A percentile compares a stretch with the other conserved stretches of the same genome.
Conservation (phyloP, 2,329 filamentous ascomycete species). For the Macroventuria anomochaeta region DNA sequence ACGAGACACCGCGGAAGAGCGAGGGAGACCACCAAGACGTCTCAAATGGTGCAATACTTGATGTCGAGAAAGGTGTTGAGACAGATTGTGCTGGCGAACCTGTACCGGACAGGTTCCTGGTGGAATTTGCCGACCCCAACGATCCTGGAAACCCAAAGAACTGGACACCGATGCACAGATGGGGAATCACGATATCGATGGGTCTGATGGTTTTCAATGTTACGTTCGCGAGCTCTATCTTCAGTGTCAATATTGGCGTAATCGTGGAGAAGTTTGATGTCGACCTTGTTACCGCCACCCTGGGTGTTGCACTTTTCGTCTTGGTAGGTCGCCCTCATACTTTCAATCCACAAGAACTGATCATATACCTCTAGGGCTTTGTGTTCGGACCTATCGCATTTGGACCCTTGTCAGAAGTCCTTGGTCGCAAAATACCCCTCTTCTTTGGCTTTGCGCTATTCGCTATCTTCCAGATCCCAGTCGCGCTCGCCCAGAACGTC, state of each 20-base stretch:
- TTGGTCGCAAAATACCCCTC: slow-evolving; percentile 51
- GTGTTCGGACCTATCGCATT: slow-evolving; percentile 53
- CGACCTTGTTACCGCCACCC: slow-evolving; percentile 53
- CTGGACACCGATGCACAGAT: slow-evolving; percentile 73
- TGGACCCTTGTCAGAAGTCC: slow-evolving; percentile 61
- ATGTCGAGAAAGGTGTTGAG: slow-evolving; percentile 5
- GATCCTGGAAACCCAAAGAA: slow-evolving; percentile 75
- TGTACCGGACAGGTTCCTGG: slow-evolving; percentile 50
- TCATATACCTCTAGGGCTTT: slow-evolving; percentile 52
- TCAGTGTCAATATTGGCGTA: slow-evolving; percentile 64
- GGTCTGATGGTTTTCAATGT: slow-evolving; percentile 47
- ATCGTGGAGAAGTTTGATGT: slow-evolving; percentile 59
- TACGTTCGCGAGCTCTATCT: slow-evolving; percentile 62
- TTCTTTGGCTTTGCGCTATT: slow-evolving; percentile 45
- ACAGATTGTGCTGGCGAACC: neutral
- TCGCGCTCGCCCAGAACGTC: slow-evolving; percentile 55
- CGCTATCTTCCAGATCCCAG: slow-evolving; percentile 50
- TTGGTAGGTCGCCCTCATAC: slow-evolving; percentile 25
- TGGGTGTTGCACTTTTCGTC: slow-evolving; percentile 59
- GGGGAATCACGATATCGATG: slow-evolving; percentile 71
- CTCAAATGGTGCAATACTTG: neutral
- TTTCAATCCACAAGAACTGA: neutral
- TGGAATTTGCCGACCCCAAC: slow-evolving; percentile 75
- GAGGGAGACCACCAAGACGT: slow-evolving; percentile 4
- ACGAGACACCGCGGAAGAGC: slow-evolving; percentile 9